Conservation (phyloP, 192 early-diverging fungal species). For the Ambispora gerdemannii region DNA sequence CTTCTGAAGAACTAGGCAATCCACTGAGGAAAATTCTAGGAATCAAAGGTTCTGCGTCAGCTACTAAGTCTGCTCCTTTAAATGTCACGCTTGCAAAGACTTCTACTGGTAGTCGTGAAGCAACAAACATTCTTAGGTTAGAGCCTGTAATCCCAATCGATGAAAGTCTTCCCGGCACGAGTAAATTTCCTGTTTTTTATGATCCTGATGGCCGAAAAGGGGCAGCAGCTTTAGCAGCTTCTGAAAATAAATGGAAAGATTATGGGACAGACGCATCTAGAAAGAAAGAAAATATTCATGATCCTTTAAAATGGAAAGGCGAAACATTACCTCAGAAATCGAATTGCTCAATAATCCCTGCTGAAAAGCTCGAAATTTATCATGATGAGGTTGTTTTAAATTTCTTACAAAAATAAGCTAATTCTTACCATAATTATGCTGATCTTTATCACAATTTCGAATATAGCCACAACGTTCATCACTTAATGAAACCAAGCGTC, state of each 20-base stretch:
- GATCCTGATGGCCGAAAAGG: constrained; percentile 20
- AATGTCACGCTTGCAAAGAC: constrained; percentile 13
- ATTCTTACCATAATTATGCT: too few species aligned
- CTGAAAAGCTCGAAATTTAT: constrained; percentile 34
- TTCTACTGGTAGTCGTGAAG: neutral
- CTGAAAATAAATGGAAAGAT: constrained; percentile 49
- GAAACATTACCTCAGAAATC: constrained; percentile 39
- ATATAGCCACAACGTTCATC: too few species aligned
- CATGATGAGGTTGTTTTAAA: constrained; percentile 33
- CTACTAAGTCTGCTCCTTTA: neutral
- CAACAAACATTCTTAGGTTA: neutral
- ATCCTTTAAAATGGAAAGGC: constrained; percentile 60
- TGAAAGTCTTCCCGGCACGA: constrained; percentile 9
- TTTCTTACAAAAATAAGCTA: too few species aligned
- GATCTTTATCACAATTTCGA: too few species aligned
- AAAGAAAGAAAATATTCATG: constrained; percentile 68
- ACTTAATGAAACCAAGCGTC: neutral
- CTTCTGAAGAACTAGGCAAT: neutral
- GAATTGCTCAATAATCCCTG: neutral
- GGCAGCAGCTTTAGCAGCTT: neutral
- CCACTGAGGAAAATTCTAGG: constrained; percentile 25
- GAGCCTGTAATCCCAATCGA: neutral
- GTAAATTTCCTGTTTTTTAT: constrained; percentile 32
- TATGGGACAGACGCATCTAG: constrained; percentile 55
- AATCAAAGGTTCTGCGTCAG: constrained; percentile 22